Conservation (phyloP, 75 land plant species). For the Cupressus sempervirens region DNA sequence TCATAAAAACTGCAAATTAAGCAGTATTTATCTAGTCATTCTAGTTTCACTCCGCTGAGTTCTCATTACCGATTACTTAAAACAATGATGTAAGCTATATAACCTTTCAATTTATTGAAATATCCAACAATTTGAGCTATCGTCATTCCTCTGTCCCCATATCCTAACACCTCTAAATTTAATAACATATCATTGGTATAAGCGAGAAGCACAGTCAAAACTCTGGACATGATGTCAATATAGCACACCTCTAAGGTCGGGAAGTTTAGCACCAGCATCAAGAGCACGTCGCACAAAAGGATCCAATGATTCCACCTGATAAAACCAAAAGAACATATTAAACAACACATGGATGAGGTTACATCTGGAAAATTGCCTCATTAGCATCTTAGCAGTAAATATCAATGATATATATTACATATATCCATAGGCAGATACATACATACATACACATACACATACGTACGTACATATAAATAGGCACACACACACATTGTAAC, state of each 20-base stretch:
- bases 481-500: not conserved
- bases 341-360: not conserved
- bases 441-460: no score
- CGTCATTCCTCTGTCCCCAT: not conserved
- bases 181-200: not conserved
- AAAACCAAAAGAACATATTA: not conserved
- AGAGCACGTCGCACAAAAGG: slow-evolving; percentile 68
- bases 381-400: not conserved
- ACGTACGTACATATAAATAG: no score
- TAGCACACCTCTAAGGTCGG: slow-evolving; percentile 61
- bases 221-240: not conserved
- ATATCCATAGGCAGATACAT: no score
- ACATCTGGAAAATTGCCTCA: not conserved
- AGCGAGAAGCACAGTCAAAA: not conserved
- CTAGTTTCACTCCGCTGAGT: not conserved
- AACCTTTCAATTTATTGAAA: not conserved
- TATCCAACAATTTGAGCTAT: not conserved
- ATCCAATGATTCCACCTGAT: slow-evolving; percentile 61
- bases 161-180: not conserved
- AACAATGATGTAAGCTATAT: not conserved
- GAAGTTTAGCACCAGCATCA: slow-evolving; percentile 42
- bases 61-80: no score
- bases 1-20: not conserved
- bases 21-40: not conserved
- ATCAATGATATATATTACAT: no score